Evolutionary conservation across 1,284 basidiomycete species (phyloP).

Genomic region (Acaromyces ingoldii): DNA sequence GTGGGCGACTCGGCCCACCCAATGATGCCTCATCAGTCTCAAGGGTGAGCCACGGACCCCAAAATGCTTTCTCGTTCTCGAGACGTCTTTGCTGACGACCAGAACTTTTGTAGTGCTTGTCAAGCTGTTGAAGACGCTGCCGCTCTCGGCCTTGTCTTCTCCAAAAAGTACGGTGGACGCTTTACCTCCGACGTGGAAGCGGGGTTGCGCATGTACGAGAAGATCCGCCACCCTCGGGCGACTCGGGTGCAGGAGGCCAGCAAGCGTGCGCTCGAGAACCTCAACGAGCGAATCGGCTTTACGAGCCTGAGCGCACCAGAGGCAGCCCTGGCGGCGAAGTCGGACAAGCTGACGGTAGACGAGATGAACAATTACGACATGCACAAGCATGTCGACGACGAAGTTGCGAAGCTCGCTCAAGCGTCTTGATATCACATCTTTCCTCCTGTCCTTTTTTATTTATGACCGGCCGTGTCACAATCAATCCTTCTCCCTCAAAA

Average conservation of each 20-base stretch:
- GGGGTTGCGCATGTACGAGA: constrained; percentile 51
- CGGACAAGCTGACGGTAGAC: constrained; percentile 48
- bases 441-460: too few relatives aligned
- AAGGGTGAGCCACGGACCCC: too few relatives aligned
- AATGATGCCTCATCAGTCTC: constrained; percentile 17
- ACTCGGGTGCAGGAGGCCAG: constrained; percentile 52
- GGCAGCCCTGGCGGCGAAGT: constrained; percentile 48
- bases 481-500: too few relatives aligned
- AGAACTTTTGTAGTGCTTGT: constrained; percentile 16
- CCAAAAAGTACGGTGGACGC: constrained; percentile 7
- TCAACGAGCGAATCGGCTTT: constrained; percentile 54
- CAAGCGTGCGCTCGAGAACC: constrained; percentile 51
- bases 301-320: constrained; percentile 47
- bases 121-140: constrained; percentile 22
- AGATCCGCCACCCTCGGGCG: constrained; percentile 52
- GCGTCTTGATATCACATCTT: too few relatives aligned
- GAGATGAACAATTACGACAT: constrained; percentile 37
- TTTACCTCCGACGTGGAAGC: constrained; percentile 43
- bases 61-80: too few relatives aligned
- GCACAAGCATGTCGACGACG: constrained; percentile 21
- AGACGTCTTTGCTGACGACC: too few relatives aligned
- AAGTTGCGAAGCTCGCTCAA: too few relatives aligned
- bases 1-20: constrained; percentile 50
- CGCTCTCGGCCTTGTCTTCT: constrained; percentile 13
- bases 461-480: too few relatives aligned